Evolutionary conservation across 192 early-diverging fungal genomes (phyloP), one percentile per base, ranked within the genome.

Genomic region (Piromyces finnis): DNA sequence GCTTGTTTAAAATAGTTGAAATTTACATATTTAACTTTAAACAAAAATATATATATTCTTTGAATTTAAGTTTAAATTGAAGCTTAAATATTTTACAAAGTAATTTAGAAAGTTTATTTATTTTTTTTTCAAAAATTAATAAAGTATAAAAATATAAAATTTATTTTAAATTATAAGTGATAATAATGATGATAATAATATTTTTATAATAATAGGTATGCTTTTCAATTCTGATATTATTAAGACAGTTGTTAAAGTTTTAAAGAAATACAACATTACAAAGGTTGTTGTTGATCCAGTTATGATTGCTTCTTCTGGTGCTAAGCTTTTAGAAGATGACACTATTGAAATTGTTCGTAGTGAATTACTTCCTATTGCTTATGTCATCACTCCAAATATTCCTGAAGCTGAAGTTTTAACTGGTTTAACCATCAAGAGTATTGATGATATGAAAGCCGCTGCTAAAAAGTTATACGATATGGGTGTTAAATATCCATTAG

Each of bases 241-340:
- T 41, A 82, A 88, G 4, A 85, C 86, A 0, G 88, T 96, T 17
- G 87, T 86, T 39, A 78, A 77, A 18, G 79, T 82, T 0, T 85
- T 93, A 68, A 84, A 84, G n/a, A 77, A 79, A 26, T 86, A 85
- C 30, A 82, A 84, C 1, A 59, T 84, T 14, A 84, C 84, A 9
- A 80, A 84, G 28, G 77, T 94, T 77, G 92, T 95, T 0, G 86
- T 96, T 0, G 95, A 96, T 80, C 95, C 95, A 4, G 95, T 96
- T 28, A 96, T 96, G 95, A 88, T 96, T 26, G 87, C 93, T 1
- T 94, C 95, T 1, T 89, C 88, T 3, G 93, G 93, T 28, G 84
- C 87, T 29, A 85, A 85, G 3, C 84, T 96, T 32, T 87, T 96
- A 7, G 84, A 85, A 27, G 80, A 81, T 14, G 87, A 91, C 27